Conservation (phyloP, 1,284 basidiomycete species). For the Coriolopsis trogii region DNA sequence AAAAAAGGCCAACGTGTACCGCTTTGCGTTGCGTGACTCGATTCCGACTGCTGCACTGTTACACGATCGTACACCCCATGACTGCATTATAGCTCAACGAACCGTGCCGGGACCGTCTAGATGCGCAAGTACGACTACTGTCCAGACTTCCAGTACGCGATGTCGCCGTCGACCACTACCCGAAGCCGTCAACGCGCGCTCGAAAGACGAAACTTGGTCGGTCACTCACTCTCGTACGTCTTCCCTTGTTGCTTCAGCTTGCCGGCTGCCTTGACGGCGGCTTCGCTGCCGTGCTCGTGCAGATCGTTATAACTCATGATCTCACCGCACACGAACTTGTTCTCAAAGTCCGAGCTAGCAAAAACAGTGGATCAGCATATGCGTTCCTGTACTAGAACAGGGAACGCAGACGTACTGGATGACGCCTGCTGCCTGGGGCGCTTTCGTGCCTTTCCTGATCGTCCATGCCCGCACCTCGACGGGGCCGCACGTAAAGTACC, state of each 20-base stretch:
- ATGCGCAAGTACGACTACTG: too few species aligned
- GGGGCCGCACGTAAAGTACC: conserved; percentile 97
- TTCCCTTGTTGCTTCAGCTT: conserved; percentile 97
- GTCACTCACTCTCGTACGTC: conserved; percentile 84
- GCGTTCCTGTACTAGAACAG: neutral
- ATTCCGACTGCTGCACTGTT: too few species aligned
- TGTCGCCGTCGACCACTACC: conserved; percentile 81
- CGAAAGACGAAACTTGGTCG: neutral
- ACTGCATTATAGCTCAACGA: too few species aligned
- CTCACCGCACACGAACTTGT: conserved; percentile 99
- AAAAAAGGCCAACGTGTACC: too few species aligned
- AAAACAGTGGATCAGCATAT: conserved; percentile 6
- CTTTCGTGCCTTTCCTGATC: conserved; percentile 91
- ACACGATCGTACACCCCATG: too few species aligned
- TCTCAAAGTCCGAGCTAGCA: conserved; percentile 87
- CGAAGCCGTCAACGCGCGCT: neutral
- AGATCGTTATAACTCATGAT: conserved; percentile 95
- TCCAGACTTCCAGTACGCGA: conserved; percentile 84
- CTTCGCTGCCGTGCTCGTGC: conserved; percentile 90
- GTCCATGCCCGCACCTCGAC: conserved; percentile 99
- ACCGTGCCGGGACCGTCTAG: too few species aligned
- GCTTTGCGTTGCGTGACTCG: too few species aligned
- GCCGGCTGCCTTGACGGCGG: conserved; percentile 92
- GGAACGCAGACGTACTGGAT: conserved; percentile 89
- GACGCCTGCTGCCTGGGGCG: conserved; percentile 97